A percentile compares a stretch with the other conserved stretches of the same genome.
phyloP scores from a whole-genome alignment of 805 yeast genomes.

The Hanseniaspora meyeri region DNA sequence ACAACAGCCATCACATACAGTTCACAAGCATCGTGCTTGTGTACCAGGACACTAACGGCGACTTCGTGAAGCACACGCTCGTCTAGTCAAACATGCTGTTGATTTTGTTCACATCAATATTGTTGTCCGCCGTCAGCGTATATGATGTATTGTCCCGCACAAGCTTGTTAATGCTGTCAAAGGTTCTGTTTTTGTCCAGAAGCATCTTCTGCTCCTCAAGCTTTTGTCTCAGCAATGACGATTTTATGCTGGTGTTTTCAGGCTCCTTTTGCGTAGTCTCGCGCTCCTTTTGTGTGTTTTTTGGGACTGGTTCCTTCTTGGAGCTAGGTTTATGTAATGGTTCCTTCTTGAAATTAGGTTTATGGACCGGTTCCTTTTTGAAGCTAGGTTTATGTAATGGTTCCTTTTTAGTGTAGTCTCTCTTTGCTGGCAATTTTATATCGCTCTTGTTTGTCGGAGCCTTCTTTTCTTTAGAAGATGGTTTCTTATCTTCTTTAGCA shows the following conservation, averaged over 20 bases:
- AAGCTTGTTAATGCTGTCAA: background rate
- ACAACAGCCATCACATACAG: background rate
- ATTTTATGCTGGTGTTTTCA: background rate
- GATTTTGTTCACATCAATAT: background rate
- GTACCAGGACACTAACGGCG: background rate
- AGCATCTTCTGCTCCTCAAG: slow-evolving; percentile 2
- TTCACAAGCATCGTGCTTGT: background rate
- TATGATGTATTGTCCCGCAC: background rate
- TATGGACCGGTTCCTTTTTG: background rate
- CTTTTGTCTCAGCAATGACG: background rate
- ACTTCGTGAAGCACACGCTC: background rate
- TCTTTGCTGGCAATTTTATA: background rate
- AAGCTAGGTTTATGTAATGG: background rate
- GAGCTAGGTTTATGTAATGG: background rate
- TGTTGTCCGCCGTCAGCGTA: background rate
- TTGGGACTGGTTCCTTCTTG: background rate
- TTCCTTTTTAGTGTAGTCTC: background rate
- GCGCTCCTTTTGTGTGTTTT: background rate
- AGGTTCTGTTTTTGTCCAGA: background rate
- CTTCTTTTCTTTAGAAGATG: no score
- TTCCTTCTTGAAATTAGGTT: background rate
- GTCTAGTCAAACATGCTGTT: background rate
- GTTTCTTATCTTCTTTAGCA: background rate
- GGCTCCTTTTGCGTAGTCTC: background rate
- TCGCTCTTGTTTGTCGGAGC: background rate